Conservation (phyloP, 306 rosid species). For the Acacia crassicarpa region DNA sequence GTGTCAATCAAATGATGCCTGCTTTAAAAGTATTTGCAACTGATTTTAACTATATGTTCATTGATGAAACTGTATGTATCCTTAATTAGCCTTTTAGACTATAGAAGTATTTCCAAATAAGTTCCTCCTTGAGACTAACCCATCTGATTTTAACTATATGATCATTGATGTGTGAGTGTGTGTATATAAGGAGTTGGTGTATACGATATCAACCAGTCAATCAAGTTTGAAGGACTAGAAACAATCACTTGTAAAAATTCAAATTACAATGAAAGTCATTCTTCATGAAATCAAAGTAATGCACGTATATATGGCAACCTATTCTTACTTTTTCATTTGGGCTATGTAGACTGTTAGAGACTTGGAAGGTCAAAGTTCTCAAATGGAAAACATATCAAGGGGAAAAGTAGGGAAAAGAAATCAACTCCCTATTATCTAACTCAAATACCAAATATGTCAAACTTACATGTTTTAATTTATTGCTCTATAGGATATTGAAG, state of each 20-base stretch:
- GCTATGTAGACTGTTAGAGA: not conserved
- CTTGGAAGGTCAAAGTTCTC: not conserved
- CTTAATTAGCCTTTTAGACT: not conserved
- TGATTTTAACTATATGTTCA: too few relatives aligned
- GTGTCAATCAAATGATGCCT: not conserved
- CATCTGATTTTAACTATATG: too few relatives aligned
- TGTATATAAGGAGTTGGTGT: not conserved
- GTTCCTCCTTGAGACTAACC: not conserved
- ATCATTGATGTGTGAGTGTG: too few relatives aligned
- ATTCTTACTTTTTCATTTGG: too few relatives aligned
- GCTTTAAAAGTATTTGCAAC: too few relatives aligned
- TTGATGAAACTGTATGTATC: not conserved
- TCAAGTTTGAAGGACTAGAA: not conserved
- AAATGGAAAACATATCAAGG: not conserved
- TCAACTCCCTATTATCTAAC: not conserved
- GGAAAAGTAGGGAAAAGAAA: not conserved
- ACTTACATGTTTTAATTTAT: not conserved
- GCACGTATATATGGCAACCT: not conserved
- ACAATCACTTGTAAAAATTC: not conserved
- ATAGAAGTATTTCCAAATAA: not conserved
- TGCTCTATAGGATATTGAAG: not conserved
- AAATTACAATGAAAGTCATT: not conserved
- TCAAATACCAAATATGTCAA: not conserved
- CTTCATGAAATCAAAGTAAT: not conserved
- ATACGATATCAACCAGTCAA: not conserved